Percentiles rank a stretch among this genome's conserved stretches.
These are phyloP conservation scores for Lophium mytilinum DNA, from an alignment of 495 filamentous ascomycete genomes.

Conservation along the genomic window DNA sequence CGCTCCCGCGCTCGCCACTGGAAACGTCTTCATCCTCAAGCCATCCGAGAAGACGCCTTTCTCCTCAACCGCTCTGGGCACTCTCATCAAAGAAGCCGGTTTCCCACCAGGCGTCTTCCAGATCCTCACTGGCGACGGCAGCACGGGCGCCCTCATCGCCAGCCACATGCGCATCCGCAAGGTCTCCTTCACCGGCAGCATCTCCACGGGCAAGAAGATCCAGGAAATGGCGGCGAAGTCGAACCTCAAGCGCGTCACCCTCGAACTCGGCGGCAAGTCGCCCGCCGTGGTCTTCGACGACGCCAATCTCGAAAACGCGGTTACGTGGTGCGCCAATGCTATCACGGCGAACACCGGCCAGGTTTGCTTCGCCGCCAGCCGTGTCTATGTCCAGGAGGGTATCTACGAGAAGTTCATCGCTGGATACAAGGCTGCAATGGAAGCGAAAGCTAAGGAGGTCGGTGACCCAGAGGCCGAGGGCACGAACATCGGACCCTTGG, in stretches of 20 bases:
- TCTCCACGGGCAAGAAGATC: conserved; percentile 27
- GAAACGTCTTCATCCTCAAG: conserved; percentile 39
- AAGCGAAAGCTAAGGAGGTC: conserved; percentile 26
- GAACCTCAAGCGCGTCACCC: conserved; percentile 44
- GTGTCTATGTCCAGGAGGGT: conserved; percentile 47
- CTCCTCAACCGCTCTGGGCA: conserved; percentile 20
- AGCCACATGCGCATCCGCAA: conserved; percentile 34
- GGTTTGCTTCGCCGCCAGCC: conserved; percentile 43
- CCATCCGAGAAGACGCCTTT: conserved; percentile 36
- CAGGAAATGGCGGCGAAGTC: conserved; percentile 34
- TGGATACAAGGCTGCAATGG: conserved; percentile 27
- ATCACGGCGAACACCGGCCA: conserved; percentile 48
- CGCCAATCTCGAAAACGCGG: conserved; percentile 37
- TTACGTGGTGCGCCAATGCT: conserved; percentile 35
- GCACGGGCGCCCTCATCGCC: conserved; percentile 34
- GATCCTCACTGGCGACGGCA: conserved; percentile 33
- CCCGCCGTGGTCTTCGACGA: conserved; percentile 42
- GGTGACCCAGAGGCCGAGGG: conserved; percentile 25
- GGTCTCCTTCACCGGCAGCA: conserved; percentile 28
- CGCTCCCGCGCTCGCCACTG: conserved; percentile 40
- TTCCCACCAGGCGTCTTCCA: conserved; percentile 38
- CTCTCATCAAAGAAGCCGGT: conserved; percentile 33
- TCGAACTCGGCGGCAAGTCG: conserved; percentile 42
- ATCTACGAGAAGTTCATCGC: conserved; percentile 49
- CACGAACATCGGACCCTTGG: conserved; percentile 24